Conservation (phyloP, 1,284 basidiomycete species). For the Anthracocystis setariae region DNA sequence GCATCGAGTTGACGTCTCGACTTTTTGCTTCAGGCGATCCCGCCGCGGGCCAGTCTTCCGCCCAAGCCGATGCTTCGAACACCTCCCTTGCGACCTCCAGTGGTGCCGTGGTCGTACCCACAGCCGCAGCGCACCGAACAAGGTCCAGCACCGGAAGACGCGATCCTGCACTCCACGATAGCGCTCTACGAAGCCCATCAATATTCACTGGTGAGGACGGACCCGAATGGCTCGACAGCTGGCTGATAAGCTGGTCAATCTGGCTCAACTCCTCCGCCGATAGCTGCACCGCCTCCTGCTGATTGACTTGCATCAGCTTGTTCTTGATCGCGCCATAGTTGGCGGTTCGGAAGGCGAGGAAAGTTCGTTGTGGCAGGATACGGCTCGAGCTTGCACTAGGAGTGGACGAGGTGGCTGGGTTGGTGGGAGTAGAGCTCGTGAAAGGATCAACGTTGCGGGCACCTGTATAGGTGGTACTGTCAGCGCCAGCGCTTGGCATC, state of each 20-base stretch:
- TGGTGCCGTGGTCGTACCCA: constrained; percentile 71
- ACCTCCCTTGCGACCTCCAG: constrained; percentile 74
- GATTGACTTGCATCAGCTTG: constrained; percentile 85
- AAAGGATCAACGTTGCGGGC: constrained; percentile 52
- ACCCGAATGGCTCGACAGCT: constrained; percentile 69
- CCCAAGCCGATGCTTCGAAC: constrained; percentile 79
- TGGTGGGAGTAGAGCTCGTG: constrained; percentile 49
- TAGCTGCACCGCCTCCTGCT: constrained; percentile 74
- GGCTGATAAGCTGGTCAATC: constrained; percentile 76
- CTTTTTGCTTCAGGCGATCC: constrained; percentile 71
- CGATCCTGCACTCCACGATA: constrained; percentile 82
- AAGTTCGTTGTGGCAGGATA: constrained; percentile 55
- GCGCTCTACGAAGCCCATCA: constrained; percentile 69
- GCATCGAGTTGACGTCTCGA: constrained; percentile 83
- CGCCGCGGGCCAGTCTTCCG: constrained; percentile 70
- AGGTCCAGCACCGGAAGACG: constrained; percentile 93
- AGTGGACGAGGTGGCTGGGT: constrained; percentile 18
- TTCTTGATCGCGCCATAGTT: constrained; percentile 86
- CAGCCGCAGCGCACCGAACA: constrained; percentile 79
- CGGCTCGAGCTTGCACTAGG: constrained; percentile 54
- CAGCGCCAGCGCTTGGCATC: constrained; percentile 67
- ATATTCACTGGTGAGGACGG: constrained; percentile 24
- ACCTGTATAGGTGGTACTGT: constrained; percentile 69
- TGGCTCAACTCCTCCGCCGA: constrained; percentile 75
- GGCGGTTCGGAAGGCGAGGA: constrained; percentile 82